Conservation (phyloP, 2,329 filamentous ascomycete species). For the Colletotrichum sp. region DNA sequence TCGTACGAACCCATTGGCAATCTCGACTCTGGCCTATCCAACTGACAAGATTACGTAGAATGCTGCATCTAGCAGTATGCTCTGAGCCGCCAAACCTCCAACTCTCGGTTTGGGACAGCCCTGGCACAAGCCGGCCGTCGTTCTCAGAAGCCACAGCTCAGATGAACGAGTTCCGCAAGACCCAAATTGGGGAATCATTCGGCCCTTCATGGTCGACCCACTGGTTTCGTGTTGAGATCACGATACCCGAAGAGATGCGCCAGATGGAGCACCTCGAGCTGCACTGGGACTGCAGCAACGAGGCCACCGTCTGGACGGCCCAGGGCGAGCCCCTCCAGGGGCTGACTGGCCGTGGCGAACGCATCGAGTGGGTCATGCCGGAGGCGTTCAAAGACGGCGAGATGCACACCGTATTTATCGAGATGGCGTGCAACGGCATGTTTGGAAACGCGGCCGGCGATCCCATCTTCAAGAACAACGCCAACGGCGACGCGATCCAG, state of each 20-base stretch:
- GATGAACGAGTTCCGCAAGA: constrained; percentile 10
- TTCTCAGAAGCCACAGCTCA: constrained; percentile 20
- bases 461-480: constrained; percentile 26
- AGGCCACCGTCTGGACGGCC: constrained; percentile 69
- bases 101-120: constrained; percentile 22
- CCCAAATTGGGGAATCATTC: constrained; percentile 63
- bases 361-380: constrained; percentile 69
- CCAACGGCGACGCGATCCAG: constrained; percentile 67
- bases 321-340: constrained; percentile 68
- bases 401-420: constrained; percentile 68
- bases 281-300: constrained; percentile 74
- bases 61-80: constrained; percentile 20
- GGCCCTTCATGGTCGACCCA: constrained; percentile 76
- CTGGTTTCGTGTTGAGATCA: constrained; percentile 69
- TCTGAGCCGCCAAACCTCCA: constrained; percentile 17
- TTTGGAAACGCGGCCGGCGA: constrained; percentile 51
- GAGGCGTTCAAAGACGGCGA: constrained; percentile 63
- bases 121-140: constrained; percentile 17
- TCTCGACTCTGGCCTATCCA: neutral
- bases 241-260: constrained; percentile 59
- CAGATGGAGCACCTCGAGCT: constrained; percentile 67
- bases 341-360: constrained; percentile 67
- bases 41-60: neutral
- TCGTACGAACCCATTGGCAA: neutral
- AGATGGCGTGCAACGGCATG: constrained; percentile 76